Conservation (phyloP, 768 basidiomycete species). For the Boletus subcaerulescens region DNA sequence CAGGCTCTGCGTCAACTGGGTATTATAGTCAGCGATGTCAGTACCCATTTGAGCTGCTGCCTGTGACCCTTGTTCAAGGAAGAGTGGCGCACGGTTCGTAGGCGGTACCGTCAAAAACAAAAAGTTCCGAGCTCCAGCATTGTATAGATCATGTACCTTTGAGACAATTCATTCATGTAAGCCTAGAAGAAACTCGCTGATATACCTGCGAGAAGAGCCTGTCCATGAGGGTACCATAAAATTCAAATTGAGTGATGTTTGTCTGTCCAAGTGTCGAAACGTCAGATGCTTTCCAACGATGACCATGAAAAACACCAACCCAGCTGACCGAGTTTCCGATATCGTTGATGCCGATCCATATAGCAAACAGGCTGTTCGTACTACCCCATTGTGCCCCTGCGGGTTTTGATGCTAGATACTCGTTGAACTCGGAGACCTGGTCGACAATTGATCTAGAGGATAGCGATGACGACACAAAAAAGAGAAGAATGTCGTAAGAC, state of each 20-base stretch:
- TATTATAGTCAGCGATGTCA: slow-evolving; percentile 50
- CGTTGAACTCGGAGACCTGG: slow-evolving; percentile 60
- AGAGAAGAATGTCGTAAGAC: slow-evolving; percentile 7
- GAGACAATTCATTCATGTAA: not conserved
- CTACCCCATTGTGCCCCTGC: slow-evolving; percentile 53
- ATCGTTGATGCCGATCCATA: slow-evolving; percentile 77
- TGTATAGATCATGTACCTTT: slow-evolving; percentile 22
- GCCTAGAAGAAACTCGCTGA: not conserved
- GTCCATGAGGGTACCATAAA: slow-evolving; percentile 25
- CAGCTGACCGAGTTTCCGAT: slow-evolving; percentile 29
- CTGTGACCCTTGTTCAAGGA: slow-evolving; percentile 36
- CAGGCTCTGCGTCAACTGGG: slow-evolving; percentile 39
- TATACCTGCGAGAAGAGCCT: slow-evolving; percentile 29
- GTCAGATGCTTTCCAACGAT: not conserved
- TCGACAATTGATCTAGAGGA: slow-evolving; percentile 35
- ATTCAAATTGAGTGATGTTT: slow-evolving; percentile 21
- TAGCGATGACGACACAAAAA: not conserved
- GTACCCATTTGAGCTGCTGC: slow-evolving; percentile 28
- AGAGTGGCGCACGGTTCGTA: slow-evolving; percentile 54
- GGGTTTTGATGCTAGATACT: slow-evolving; percentile 45
- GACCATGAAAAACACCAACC: slow-evolving; percentile 12
- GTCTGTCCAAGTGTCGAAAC: slow-evolving; percentile 9
- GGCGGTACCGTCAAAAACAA: slow-evolving; percentile 63
- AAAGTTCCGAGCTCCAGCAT: slow-evolving; percentile 56
- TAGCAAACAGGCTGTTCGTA: slow-evolving; percentile 54